Percentiles rank a stretch among this genome's conserved stretches.
Evolutionary conservation across 768 basidiomycete species (phyloP).

Genomic region (Arthromyces matolae): DNA sequence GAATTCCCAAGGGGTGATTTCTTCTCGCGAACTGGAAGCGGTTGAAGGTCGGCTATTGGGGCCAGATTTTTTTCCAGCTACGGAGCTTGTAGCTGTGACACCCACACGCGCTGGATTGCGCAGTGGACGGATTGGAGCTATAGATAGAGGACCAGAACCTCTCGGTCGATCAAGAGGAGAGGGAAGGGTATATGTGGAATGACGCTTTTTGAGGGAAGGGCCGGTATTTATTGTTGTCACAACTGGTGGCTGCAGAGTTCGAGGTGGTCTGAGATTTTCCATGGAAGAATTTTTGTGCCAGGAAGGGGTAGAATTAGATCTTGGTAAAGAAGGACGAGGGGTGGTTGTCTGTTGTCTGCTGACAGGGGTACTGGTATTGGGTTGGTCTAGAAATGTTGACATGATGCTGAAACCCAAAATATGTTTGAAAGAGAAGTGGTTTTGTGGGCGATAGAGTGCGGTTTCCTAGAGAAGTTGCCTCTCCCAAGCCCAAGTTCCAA

Average conservation of each 20-base stretch:
- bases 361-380: constrained; percentile 3
- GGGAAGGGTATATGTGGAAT: constrained; percentile 25
- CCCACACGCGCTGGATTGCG: constrained; percentile 29
- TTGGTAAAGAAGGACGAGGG: constrained; percentile 13
- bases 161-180: constrained; percentile 18
- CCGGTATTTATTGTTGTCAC: no score
- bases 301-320: constrained; percentile 17
- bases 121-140: constrained; percentile 26
- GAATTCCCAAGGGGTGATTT: constrained; percentile 35
- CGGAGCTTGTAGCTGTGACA: neutral
- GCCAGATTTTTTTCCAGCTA: constrained; percentile 10
- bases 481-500: neutral
- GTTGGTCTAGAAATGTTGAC: constrained; percentile 10
- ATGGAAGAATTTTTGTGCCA: constrained; percentile 19
- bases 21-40: constrained; percentile 23
- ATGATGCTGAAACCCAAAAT: neutral
- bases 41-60: constrained; percentile 22
- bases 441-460: neutral
- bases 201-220: constrained; percentile 29
- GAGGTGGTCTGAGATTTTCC: constrained; percentile 16
- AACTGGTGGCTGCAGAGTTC: constrained; percentile 2
- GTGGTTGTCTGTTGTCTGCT: constrained; percentile 2
- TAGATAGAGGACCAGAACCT: constrained; percentile 18
- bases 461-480: neutral
- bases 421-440: neutral